phyloP scores from a whole-genome alignment of 148 eudicot species.

The Amaranthus cruentus region DNA sequence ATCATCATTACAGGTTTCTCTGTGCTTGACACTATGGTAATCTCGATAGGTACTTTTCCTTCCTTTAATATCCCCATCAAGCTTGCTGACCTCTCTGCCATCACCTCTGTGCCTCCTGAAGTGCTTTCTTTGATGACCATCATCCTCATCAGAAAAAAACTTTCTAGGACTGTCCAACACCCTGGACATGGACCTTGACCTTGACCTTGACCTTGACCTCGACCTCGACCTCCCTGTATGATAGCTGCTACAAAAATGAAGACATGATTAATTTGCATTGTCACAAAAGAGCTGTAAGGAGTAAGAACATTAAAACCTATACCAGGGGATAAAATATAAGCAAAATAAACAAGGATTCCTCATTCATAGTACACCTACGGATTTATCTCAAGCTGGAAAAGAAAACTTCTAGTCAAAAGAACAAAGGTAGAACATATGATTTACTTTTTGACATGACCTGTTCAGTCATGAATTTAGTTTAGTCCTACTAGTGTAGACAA shows the following conservation, averaged over 20 bases:
- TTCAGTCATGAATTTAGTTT: background rate
- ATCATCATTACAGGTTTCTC: conserved; percentile 24
- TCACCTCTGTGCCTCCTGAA: conserved; percentile 21
- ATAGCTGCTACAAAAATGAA: conserved; percentile 22
- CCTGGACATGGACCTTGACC: conserved; percentile 38
- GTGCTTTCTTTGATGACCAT: conserved; percentile 31
- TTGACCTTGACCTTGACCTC: too few species aligned
- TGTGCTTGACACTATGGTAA: conserved; percentile 18
- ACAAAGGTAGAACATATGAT: background rate
- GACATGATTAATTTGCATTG: conserved; percentile 6
- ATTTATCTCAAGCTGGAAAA: background rate
- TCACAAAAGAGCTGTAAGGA: background rate
- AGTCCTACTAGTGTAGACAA: background rate
- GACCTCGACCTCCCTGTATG: conserved; percentile 38
- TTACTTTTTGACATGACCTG: background rate
- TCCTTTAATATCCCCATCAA: conserved; percentile 14
- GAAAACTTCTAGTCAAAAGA: background rate
- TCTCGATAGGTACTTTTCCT: conserved; percentile 26
- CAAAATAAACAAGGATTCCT: too few species aligned
- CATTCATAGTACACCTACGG: too few species aligned
- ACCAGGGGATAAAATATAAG: background rate
- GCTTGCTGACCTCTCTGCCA: conserved; percentile 25
- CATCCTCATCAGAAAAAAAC: conserved; percentile 44
- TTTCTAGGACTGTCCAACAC: conserved; percentile 37
- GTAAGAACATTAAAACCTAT: background rate